Base-by-base conservation (phyloP, 2,329 filamentous ascomycete genomes). In the Rutstroemia sp. region DNA sequence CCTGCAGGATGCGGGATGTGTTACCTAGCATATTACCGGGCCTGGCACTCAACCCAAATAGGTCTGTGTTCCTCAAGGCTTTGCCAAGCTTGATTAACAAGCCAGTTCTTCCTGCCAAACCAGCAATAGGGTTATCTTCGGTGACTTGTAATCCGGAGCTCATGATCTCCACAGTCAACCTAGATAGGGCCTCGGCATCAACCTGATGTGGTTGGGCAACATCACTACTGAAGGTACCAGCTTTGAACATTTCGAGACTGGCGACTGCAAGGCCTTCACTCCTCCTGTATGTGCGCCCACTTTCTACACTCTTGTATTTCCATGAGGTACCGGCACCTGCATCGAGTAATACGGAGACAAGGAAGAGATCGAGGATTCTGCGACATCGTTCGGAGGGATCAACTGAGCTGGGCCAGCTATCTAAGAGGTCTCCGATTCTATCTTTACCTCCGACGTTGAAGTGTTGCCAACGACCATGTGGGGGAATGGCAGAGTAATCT, bases 11-110 rank as follows among this genome's bases (percentile, higher is more conserved):
- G 27, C 8, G 27, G 27, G 23, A 30, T 30, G 10, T 30, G 27
- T 65, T 78, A 94, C 90, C 90, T 60, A 97, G 83, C 84, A 99
- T 91, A 70, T 96, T 95, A 64, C 94, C 94, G 10, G 94, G 94
- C 57, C 94, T 81, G 51, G 86, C 88, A 68, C 92, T 84, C 1
- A 81, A 78, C 23, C 92, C 92, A 71, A 96, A 99, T 64, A 90
- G 87, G 51, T 94, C 87, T 57, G 83, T 78, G 68, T 92, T 91
- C 60, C 86, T 75, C 54, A 99, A 74, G 5, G 92, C 92, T 60
- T 85, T 79, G 12, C 84, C 83, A 1, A 99, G 78, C 51, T 87
- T 80, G 42, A 89, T 78, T 42, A 99, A 75, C 47, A 99, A 79
- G 17, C 86, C 85, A 4, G 91, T 86, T 57, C 94, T 83, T 47